Percentiles rank a stretch among this genome's conserved stretches.
These are phyloP conservation scores for Symbiodinium natans DNA, from an alignment of 73 alveolate genomes.

Conservation along the genomic window DNA sequence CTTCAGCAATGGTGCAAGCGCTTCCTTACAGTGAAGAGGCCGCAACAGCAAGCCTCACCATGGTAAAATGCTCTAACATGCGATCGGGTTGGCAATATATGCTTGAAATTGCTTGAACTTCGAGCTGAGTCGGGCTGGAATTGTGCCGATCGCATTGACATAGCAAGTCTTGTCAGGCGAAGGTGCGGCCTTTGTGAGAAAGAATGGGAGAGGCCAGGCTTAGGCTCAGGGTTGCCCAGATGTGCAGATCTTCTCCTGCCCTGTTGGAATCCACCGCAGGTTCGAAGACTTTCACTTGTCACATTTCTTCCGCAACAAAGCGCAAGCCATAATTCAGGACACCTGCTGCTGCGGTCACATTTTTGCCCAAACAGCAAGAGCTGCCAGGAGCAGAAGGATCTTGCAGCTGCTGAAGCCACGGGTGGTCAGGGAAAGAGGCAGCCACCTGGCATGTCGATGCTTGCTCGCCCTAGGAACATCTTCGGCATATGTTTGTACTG, in stretches of 20 bases:
- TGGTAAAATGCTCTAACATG: background rate
- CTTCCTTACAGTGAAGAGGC: slow-evolving; percentile 76
- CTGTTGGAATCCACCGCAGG: background rate
- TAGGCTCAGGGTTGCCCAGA: background rate
- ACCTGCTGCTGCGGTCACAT: background rate
- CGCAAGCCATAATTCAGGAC: slow-evolving; percentile 87
- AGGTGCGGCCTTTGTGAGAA: slow-evolving; percentile 60
- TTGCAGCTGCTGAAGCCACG: slow-evolving; percentile 29
- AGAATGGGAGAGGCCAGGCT: slow-evolving; percentile 75
- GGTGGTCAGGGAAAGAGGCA: background rate
- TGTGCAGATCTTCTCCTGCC: background rate
- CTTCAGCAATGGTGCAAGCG: slow-evolving; percentile 91
- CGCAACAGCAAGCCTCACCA: background rate
- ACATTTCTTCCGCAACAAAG: slow-evolving; percentile 46
- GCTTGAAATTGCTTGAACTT: too few relatives aligned
- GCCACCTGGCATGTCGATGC: too few relatives aligned
- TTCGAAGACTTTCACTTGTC: slow-evolving; percentile 50
- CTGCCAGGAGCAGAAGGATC: slow-evolving; percentile 82
- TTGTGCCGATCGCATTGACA: too few relatives aligned
- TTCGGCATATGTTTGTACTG: too few relatives aligned
- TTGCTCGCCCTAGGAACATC: too few relatives aligned
- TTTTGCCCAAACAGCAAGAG: background rate
- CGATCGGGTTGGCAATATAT: background rate
- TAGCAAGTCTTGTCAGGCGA: slow-evolving; percentile 20
- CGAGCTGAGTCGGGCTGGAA: too few relatives aligned